Evolutionary conservation across 495 filamentous ascomycete species (phyloP).

Genomic region (Hypoxylon rickii): DNA sequence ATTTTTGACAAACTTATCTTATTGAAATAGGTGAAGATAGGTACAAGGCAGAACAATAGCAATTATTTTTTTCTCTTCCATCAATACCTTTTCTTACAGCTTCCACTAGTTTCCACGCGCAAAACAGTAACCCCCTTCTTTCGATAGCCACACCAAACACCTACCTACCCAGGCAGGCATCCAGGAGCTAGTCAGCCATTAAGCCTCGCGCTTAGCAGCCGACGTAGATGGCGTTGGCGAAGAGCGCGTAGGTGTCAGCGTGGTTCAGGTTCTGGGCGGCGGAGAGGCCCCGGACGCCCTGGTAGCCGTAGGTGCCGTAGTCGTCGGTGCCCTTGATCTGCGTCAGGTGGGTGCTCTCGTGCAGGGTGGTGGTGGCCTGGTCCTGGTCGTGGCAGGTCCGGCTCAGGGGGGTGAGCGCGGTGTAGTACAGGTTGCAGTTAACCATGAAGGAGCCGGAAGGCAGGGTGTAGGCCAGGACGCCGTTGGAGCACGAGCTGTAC

Average conservation of each 20-base stretch:
- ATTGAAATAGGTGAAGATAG: not conserved
- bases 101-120: not conserved
- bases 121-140: slow-evolving; percentile 2
- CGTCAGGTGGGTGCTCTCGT: slow-evolving; percentile 66
- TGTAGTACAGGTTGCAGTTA: slow-evolving; percentile 63
- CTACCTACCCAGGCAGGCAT: too few relatives aligned
- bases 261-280: slow-evolving; percentile 57
- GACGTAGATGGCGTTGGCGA: slow-evolving; percentile 54
- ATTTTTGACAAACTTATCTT: too few relatives aligned
- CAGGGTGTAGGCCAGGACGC: slow-evolving; percentile 63
- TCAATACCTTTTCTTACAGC: slow-evolving; percentile 3
- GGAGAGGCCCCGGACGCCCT: slow-evolving; percentile 48
- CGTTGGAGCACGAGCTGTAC: slow-evolving; percentile 55
- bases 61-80: not conserved
- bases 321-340: slow-evolving; percentile 63
- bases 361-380: slow-evolving; percentile 62
- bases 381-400: slow-evolving; percentile 44
- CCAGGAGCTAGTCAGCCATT: not conserved
- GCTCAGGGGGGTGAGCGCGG: slow-evolving; percentile 29
- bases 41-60: not conserved
- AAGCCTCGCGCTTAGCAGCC: slow-evolving; percentile 31
- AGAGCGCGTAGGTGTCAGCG: slow-evolving; percentile 67
- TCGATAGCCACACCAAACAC: not conserved
- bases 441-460: slow-evolving; percentile 57
- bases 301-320: slow-evolving; percentile 61